phyloP scores from a whole-genome alignment of 2,329 filamentous ascomycete species.

The Aspergillus nomiae region DNA sequence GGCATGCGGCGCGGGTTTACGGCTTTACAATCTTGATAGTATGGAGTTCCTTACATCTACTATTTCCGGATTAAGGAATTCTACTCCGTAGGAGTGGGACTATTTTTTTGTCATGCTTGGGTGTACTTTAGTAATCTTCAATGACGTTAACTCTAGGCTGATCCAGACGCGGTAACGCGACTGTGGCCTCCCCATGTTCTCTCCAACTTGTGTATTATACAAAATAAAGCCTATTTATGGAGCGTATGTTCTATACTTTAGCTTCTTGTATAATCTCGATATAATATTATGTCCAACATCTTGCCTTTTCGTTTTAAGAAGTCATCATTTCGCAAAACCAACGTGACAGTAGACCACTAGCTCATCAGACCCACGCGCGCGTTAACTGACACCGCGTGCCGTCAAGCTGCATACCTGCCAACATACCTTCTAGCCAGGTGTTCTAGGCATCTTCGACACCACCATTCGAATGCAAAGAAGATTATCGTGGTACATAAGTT shows the following conservation, averaged over 20 bases:
- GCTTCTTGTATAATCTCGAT: background rate
- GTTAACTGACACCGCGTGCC: background rate
- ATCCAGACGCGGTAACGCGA: background rate
- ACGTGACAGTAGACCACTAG: background rate
- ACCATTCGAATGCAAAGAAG: background rate
- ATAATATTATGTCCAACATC: background rate
- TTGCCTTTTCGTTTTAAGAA: background rate
- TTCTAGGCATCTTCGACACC: background rate
- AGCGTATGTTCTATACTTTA: background rate
- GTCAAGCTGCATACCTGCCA: background rate
- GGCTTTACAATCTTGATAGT: conserved; percentile 9
- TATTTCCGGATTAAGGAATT: background rate
- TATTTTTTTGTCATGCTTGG: background rate
- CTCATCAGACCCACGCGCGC: background rate
- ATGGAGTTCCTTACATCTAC: background rate
- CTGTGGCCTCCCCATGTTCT: background rate
- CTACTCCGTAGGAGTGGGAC: background rate
- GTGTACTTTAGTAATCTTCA: background rate
- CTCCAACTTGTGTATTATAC: too few species aligned
- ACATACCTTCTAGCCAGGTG: background rate
- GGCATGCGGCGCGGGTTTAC: conserved; percentile 15
- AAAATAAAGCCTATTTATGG: background rate
- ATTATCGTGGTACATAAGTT: background rate
- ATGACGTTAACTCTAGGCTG: background rate
- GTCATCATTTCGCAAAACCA: background rate